Conservation (phyloP, 768 basidiomycete species). For the Sutorius australiensis region DNA sequence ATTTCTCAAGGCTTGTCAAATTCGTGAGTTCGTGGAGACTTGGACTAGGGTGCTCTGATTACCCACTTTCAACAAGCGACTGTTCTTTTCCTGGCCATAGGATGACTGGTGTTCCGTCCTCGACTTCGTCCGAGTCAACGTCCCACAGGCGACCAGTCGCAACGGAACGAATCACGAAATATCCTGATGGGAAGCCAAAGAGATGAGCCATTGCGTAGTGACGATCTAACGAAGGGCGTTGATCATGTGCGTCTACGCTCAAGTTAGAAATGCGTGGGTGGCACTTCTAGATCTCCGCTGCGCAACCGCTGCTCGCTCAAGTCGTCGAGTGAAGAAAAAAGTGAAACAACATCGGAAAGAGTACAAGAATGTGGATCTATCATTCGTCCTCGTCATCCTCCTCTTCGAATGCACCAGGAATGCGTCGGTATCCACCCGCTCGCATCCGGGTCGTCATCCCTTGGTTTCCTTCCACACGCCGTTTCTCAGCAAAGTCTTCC, state of each 20-base stretch:
- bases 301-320: no score
- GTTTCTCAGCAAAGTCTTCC: slow-evolving; percentile 74
- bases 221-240: background rate
- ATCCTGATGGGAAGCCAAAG: slow-evolving; percentile 36
- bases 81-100: slow-evolving; percentile 73
- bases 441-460: slow-evolving; percentile 6
- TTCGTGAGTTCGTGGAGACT: slow-evolving; percentile 11
- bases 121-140: slow-evolving; percentile 29
- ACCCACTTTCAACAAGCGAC: slow-evolving; percentile 73
- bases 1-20: slow-evolving; percentile 53
- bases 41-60: background rate
- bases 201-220: slow-evolving; percentile 20
- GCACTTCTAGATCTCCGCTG: background rate
- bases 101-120: slow-evolving; percentile 45
- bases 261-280: background rate
- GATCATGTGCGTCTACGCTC: background rate
- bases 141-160: slow-evolving; percentile 37
- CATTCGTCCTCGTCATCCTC: slow-evolving; percentile 20
- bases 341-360: background rate
- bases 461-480: slow-evolving; percentile 33
- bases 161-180: slow-evolving; percentile 38
- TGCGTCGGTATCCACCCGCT: slow-evolving; percentile 5
- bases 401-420: slow-evolving; percentile 29
- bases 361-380: background rate
- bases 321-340: background rate